Evolutionary conservation across 345 rosid genomes (phyloP), one percentile per base, ranked within the genome.

Genomic region (Balakata baccata): DNA sequence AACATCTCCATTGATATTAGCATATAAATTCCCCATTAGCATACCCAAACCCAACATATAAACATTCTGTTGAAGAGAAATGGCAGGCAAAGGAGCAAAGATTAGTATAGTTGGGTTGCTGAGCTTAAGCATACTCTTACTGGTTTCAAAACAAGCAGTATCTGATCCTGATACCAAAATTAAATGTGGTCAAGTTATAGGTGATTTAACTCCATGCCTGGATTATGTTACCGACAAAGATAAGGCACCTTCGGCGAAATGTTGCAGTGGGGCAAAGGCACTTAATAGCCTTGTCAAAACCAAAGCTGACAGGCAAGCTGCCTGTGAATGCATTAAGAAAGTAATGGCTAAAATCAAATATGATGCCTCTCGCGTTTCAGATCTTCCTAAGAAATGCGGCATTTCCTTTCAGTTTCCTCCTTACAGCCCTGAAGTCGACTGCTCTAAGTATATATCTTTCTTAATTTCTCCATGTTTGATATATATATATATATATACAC

Each of bases 271-370:
- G 18, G 23, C 68, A 1, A 68, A 75, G 68, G 10, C 59, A 18
- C 13, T 61, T 3, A 11, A 11, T 4, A 45, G 7, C 13, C 23
- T 7, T 22, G 7, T 41, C 46, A 11, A 51, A 45, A 50, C 11
- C 63, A 69, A 62, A 53, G 3, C 41, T 0, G 83, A 79, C 20
- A 51, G 68, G 18, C 37, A 37, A 70, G 75, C 69, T 38, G 50
- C 79, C 7, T 84, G 86, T 64, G 47, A 65, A 47, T 87, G 91
- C 69, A 22, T 85, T 63, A 76, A 85, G 84, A 41, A 52, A 20
- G 47, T 29, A 46, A 34, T 84, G 29, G 11, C 41, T 4, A 2
- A 2, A 0, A 20, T 63, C 3, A 16, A 43, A 0, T 81, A 81
- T 20, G 81, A 78, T 34, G 72, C 82, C 7, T 0, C 17, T 11